These are phyloP conservation scores for Beauveria sp. DNA, from an alignment of 2,329 filamentous ascomycete genomes.

Conservation along the genomic window DNA sequence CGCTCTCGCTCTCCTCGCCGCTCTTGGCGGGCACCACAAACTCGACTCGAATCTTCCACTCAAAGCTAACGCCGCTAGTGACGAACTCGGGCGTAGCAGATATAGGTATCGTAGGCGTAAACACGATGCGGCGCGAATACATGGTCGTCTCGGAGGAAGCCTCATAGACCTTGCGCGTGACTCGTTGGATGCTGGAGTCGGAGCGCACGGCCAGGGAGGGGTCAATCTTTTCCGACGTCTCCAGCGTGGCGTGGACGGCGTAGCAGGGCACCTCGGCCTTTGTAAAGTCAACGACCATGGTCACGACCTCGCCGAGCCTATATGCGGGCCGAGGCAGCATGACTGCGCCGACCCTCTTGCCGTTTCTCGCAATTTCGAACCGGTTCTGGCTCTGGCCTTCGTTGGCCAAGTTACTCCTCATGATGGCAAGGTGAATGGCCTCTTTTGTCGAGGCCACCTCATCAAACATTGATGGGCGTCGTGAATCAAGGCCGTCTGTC, in stretches of 20 bases:
- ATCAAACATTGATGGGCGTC: slow-evolving; percentile 47
- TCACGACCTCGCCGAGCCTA: slow-evolving; percentile 79
- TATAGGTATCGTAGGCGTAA: slow-evolving; percentile 75
- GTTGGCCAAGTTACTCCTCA: slow-evolving; percentile 66
- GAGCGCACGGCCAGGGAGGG: slow-evolving; percentile 74
- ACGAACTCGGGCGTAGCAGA: slow-evolving; percentile 84
- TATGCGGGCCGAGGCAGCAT: slow-evolving; percentile 85
- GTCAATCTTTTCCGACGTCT: slow-evolving; percentile 80
- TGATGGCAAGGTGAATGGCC: slow-evolving; percentile 82
- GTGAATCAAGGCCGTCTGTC: slow-evolving; percentile 50
- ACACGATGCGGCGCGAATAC: slow-evolving; percentile 70
- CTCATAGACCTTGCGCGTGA: slow-evolving; percentile 75
- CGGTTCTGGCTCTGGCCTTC: slow-evolving; percentile 77
- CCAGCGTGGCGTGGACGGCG: slow-evolving; percentile 73
- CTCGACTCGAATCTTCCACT: slow-evolving; percentile 85
- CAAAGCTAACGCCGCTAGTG: slow-evolving; percentile 77
- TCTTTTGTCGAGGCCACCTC: slow-evolving; percentile 64
- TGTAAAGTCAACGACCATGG: slow-evolving; percentile 76
- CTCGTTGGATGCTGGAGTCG: slow-evolving; percentile 75
- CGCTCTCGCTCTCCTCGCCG: slow-evolving; percentile 17
- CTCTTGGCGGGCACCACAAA: slow-evolving; percentile 70
- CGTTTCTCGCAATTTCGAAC: slow-evolving; percentile 90
- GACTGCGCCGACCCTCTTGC: slow-evolving; percentile 83
- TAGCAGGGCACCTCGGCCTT: slow-evolving; percentile 75
- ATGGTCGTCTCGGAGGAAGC: slow-evolving; percentile 75